Percentiles rank a stretch among this genome's conserved stretches.
Conservation (phyloP, 2,329 filamentous ascomycete genomes). For the Aspergillus persii region DNA sequence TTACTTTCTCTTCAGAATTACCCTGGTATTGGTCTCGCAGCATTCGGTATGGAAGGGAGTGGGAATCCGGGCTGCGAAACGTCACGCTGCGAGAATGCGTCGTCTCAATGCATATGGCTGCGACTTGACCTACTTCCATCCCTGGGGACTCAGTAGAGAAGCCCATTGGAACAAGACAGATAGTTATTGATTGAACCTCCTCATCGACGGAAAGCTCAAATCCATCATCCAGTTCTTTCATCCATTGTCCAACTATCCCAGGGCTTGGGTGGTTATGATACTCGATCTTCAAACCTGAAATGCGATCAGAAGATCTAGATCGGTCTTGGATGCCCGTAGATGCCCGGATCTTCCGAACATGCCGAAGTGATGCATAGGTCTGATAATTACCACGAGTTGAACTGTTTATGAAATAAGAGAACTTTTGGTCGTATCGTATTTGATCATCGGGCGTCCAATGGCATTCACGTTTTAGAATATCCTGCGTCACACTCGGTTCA, state of each 20-base stretch:
- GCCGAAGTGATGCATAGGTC: slow-evolving; percentile 10
- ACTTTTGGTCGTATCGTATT: slow-evolving; percentile 6
- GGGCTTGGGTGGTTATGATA: slow-evolving; percentile 6
- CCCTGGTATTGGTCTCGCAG: slow-evolving; percentile 1
- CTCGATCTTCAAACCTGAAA: slow-evolving; percentile 10
- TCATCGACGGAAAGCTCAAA: slow-evolving; percentile 6
- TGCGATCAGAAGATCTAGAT: slow-evolving; percentile 3
- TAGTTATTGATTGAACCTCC: slow-evolving; percentile 3
- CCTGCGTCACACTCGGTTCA: not conserved
- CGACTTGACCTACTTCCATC: slow-evolving; percentile 1
- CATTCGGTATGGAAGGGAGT: not conserved
- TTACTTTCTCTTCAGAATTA: slow-evolving; percentile 1
- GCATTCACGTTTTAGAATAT: slow-evolving; percentile 1
- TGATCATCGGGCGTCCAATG: slow-evolving; percentile 6
- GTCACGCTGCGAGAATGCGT: not conserved
- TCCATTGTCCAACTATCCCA: slow-evolving; percentile 11
- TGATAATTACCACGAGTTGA: slow-evolving; percentile 2
- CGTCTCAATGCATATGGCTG: slow-evolving; percentile 7
- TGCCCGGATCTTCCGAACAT: slow-evolving; percentile 6
- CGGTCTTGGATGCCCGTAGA: slow-evolving; percentile 3
- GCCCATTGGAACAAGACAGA: slow-evolving; percentile 5
- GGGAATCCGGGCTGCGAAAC: slow-evolving; percentile 1
- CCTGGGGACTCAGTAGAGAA: not conserved
- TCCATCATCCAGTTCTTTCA: not conserved
- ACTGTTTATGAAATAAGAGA: slow-evolving; percentile 5